Percentiles rank a stretch among this genome's conserved stretches.
Evolutionary conservation across 2,329 filamentous ascomycete genomes (phyloP).

Genomic region (Raffaelea deltoideospora): DNA sequence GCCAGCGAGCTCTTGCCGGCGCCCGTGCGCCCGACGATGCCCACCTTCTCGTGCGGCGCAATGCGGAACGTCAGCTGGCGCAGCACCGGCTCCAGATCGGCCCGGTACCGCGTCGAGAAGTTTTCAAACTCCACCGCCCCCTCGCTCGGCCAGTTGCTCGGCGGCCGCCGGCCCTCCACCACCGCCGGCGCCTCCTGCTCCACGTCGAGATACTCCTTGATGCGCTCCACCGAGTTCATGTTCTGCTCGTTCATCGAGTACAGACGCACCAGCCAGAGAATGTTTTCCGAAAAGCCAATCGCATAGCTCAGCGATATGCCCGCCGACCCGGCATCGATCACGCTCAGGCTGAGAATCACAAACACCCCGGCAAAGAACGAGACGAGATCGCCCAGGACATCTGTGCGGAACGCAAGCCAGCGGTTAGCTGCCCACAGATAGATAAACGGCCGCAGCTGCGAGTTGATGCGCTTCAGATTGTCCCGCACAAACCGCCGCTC

Average conservation of each 20-base stretch:
- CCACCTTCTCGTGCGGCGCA: constrained; percentile 75
- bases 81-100: constrained; percentile 76
- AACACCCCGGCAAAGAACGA: constrained; percentile 90
- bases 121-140: constrained; percentile 77
- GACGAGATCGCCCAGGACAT: constrained; percentile 78
- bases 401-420: constrained; percentile 88
- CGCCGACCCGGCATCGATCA: constrained; percentile 77
- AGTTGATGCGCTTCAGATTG: constrained; percentile 77
- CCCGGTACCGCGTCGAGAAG: constrained; percentile 80
- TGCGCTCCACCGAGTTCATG: constrained; percentile 96
- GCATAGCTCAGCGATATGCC: constrained; percentile 92
- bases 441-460: constrained; percentile 83
- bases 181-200: constrained; percentile 79
- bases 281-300: constrained; percentile 91
- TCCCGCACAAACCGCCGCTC: constrained; percentile 87
- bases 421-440: constrained; percentile 93
- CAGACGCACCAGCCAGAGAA: constrained; percentile 87
- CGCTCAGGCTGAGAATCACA: constrained; percentile 68
- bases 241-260: constrained; percentile 97
- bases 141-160: constrained; percentile 67
- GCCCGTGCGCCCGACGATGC: constrained; percentile 88
- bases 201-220: constrained; percentile 93
- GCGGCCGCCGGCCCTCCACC: constrained; percentile 63
- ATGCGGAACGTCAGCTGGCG: constrained; percentile 78
- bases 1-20: constrained; percentile 94